Conservation (phyloP, 805 yeast genomes). For the Cyberlindnera misumaiensis region DNA sequence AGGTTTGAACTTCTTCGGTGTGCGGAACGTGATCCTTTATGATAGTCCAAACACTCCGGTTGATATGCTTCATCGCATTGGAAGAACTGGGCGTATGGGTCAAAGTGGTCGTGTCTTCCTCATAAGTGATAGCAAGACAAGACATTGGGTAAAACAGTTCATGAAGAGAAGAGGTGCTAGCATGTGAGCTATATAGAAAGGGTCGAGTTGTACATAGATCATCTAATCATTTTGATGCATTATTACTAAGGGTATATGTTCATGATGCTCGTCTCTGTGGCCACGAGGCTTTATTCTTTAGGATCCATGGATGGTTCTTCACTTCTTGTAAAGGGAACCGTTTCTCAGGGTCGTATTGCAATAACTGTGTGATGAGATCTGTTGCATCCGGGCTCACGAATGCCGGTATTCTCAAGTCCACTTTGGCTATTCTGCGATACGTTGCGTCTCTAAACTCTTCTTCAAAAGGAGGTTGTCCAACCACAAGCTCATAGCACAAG, state of each 20-base stretch:
- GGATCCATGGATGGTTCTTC: constrained; percentile 78
- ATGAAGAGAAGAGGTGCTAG: constrained; percentile 13
- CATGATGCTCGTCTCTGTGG: constrained; percentile 19
- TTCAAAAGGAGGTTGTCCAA: constrained; percentile 90
- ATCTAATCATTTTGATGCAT: constrained; percentile 17
- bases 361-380: constrained; percentile 57
- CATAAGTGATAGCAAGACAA: constrained; percentile 60
- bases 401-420: constrained; percentile 69
- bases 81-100: constrained; percentile 91
- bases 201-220: constrained; percentile 27
- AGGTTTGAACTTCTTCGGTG: constrained; percentile 79
- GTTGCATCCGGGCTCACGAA: constrained; percentile 68
- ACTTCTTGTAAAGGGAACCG: constrained; percentile 59
- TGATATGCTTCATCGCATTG: constrained; percentile 85
- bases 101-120: constrained; percentile 83
- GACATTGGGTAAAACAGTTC: constrained; percentile 76
- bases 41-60: constrained; percentile 83
- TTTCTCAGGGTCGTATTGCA: constrained; percentile 62
- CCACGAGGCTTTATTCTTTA: constrained; percentile 61
- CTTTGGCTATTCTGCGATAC: constrained; percentile 69
- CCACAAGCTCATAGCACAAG: constrained; percentile 75
- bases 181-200: background rate
- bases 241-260: background rate
- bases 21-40: constrained; percentile 74
- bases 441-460: constrained; percentile 73